phyloP scores from a whole-genome alignment of 495 filamentous ascomycete species.

The Daldinia childiae region DNA sequence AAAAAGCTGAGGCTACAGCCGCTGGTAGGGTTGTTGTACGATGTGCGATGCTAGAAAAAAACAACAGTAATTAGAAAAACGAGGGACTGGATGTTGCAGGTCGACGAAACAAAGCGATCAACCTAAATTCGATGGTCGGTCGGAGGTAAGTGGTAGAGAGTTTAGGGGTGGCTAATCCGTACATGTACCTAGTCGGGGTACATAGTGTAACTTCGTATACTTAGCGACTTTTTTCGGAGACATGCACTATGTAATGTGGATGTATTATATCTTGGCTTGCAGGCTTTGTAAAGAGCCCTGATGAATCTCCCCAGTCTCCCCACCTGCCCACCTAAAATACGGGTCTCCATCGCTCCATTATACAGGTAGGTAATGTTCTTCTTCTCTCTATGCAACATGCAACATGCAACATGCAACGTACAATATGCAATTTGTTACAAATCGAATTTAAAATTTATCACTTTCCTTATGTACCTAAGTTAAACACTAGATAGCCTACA shows the following conservation, averaged over 20 bases:
- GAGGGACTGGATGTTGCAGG: conserved; percentile 31
- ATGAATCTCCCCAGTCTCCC: neutral
- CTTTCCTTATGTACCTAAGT: neutral
- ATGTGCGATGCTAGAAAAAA: conserved; percentile 32
- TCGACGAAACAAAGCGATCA: conserved; percentile 40
- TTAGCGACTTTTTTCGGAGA: conserved; percentile 5
- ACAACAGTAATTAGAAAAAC: conserved; percentile 17
- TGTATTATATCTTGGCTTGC: neutral
- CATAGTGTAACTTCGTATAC: conserved; percentile 7
- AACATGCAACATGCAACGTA: too few species aligned
- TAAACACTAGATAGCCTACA: neutral
- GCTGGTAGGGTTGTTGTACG: conserved; percentile 21
- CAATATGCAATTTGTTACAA: neutral
- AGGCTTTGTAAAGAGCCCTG: too few species aligned
- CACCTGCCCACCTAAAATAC: conserved; percentile 1
- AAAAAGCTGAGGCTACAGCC: conserved; percentile 32
- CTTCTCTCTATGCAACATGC: neutral
- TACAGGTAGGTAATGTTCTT: neutral
- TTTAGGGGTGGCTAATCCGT: conserved; percentile 33
- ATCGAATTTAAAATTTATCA: neutral
- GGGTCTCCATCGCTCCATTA: neutral
- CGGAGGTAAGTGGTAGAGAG: conserved; percentile 25
- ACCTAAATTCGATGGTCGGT: conserved; percentile 42
- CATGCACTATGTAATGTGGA: neutral
- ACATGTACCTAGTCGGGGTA: conserved; percentile 10